These are phyloP conservation scores for Rubia yunnanensis DNA, from an alignment of 257 asterid genomes.

Conservation along the genomic window DNA sequence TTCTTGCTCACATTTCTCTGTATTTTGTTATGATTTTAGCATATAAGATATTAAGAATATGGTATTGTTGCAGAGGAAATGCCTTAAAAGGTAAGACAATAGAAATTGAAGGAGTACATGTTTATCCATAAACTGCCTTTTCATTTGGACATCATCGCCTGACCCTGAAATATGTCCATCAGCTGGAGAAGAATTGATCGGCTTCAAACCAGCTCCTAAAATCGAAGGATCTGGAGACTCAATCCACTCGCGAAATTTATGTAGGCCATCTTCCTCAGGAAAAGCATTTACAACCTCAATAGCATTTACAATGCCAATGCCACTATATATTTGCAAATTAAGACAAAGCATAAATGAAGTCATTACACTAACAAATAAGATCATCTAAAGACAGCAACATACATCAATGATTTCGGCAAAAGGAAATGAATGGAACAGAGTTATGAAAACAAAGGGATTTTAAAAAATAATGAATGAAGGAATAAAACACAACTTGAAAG, in stretches of 20 bases:
- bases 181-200: slow-evolving; percentile 15
- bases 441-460: not conserved
- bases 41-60: slow-evolving; percentile 11
- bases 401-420: not conserved
- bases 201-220: slow-evolving; percentile 44
- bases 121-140: slow-evolving; percentile 71
- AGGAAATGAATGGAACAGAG: not conserved
- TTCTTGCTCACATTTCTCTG: slow-evolving; percentile 98
- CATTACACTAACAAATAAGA: not conserved
- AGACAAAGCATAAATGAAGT: slow-evolving; percentile 9
- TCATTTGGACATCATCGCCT: slow-evolving; percentile 29
- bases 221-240: slow-evolving; percentile 93
- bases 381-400: not conserved
- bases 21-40: slow-evolving; percentile 12
- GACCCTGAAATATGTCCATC: slow-evolving; percentile 22
- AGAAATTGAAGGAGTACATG: slow-evolving; percentile 41
- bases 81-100: slow-evolving; percentile 9
- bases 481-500: not conserved
- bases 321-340: slow-evolving; percentile 36
- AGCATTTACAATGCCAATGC: slow-evolving; percentile 95
- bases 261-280: slow-evolving; percentile 77
- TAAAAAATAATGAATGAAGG: not conserved
- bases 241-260: slow-evolving; percentile 85
- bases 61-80: slow-evolving; percentile 1
- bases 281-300: slow-evolving; percentile 93